phyloP scores from a whole-genome alignment of 2,329 filamentous ascomycete genomes.

The Coleophoma eucalyptorum region DNA sequence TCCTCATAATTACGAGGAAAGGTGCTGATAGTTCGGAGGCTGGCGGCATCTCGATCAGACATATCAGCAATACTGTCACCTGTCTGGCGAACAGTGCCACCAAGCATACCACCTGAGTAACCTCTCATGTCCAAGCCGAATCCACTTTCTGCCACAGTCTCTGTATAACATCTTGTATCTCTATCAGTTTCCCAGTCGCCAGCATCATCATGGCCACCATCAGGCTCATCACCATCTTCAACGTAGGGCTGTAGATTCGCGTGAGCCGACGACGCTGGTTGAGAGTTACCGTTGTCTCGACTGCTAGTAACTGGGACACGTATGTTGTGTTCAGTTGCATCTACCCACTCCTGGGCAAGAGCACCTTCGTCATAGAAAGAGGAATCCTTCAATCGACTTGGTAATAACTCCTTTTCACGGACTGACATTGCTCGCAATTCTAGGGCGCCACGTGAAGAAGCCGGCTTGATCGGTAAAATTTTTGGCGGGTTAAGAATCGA shows the following conservation, averaged over 20 bases:
- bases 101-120: slow-evolving; percentile 6
- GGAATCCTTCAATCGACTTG: background rate
- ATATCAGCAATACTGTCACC: slow-evolving; percentile 26
- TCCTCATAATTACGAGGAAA: slow-evolving; percentile 2
- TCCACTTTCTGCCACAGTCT: slow-evolving; percentile 23
- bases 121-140: slow-evolving; percentile 1
- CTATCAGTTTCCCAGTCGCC: slow-evolving; percentile 20
- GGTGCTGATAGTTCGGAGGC: too few species aligned
- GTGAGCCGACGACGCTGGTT: slow-evolving; percentile 2
- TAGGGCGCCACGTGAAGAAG: background rate
- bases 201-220: slow-evolving; percentile 11
- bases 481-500: slow-evolving; percentile 8
- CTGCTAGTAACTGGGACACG: slow-evolving; percentile 17
- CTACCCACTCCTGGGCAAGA: slow-evolving; percentile 16
- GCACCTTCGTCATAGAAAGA: slow-evolving; percentile 19
- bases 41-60: slow-evolving; percentile 11
- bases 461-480: slow-evolving; percentile 4
- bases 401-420: too few species aligned
- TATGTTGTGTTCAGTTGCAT: slow-evolving; percentile 13
- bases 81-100: slow-evolving; percentile 13
- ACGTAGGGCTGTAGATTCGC: background rate
- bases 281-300: slow-evolving; percentile 1
- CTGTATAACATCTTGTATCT: background rate
- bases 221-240: background rate
- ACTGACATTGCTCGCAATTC: too few species aligned